Percentiles rank a stretch among this genome's conserved stretches.
Evolutionary conservation across 1,284 basidiomycete species (phyloP).

Genomic region (Flammula alnicola): DNA sequence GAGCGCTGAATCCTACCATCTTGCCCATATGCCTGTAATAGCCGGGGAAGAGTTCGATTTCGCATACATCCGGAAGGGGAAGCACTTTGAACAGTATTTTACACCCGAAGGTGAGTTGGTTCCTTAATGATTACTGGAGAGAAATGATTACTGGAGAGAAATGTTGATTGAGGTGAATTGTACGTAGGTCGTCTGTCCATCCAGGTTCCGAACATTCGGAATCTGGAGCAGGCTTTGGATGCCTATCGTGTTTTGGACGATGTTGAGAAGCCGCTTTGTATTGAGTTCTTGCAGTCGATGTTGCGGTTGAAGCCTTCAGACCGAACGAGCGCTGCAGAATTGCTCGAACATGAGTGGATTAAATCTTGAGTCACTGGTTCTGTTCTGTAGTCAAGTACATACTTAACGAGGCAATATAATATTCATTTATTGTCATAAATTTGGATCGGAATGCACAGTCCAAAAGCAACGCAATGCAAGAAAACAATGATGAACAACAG

Average conservation of each 20-base stretch:
- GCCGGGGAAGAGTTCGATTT: conserved; percentile 24
- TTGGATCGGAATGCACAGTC: no score
- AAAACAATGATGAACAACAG: no score
- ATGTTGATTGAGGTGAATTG: no score
- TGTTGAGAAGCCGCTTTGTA: conserved; percentile 13
- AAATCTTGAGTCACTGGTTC: no score
- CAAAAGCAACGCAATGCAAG: no score
- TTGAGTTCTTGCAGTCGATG: conserved; percentile 20
- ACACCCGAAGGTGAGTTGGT: conserved; percentile 15
- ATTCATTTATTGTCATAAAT: no score
- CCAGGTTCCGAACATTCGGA: conserved; percentile 4
- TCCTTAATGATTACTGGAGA: neutral
- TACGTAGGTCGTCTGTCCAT: conserved; percentile 9
- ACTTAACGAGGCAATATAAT: no score
- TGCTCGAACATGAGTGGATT: conserved; percentile 13
- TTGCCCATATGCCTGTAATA: conserved; percentile 28
- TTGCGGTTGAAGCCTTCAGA: conserved; percentile 24
- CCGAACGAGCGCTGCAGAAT: conserved; percentile 15
- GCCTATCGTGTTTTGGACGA: conserved; percentile 15
- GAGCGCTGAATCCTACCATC: conserved; percentile 28
- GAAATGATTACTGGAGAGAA: no score
- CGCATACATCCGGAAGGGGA: conserved; percentile 15
- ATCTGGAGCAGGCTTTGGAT: conserved; percentile 17
- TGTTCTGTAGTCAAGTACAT: no score
- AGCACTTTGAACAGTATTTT: conserved; percentile 19